Conservation (phyloP, 2,329 filamentous ascomycete genomes). For the Thelonectria blattea region DNA sequence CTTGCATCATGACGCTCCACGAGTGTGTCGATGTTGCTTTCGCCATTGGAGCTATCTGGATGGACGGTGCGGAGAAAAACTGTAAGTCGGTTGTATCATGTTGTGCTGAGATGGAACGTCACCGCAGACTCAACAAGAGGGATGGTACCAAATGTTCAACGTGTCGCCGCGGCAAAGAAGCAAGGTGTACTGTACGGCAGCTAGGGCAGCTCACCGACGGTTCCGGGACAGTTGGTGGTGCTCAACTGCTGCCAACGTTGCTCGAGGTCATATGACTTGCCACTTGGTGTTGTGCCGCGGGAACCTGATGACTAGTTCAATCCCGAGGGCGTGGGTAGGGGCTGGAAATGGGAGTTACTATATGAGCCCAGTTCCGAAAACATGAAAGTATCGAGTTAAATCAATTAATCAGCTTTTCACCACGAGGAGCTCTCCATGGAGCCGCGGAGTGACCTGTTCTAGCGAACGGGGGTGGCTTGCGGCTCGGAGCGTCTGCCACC, state of each 20-base stretch:
- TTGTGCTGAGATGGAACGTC: conserved; percentile 29
- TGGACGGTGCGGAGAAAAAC: conserved; percentile 5
- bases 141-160: conserved; percentile 12
- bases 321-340: not conserved
- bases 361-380: not conserved
- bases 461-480: not conserved
- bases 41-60: conserved; percentile 2
- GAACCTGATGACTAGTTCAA: not conserved
- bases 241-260: conserved; percentile 15
- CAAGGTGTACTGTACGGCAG: not conserved
- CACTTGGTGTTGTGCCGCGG: not conserved
- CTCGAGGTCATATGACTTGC: conserved; percentile 22
- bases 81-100: conserved; percentile 13
- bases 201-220: not conserved
- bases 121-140: conserved; percentile 4
- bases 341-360: not conserved
- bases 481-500: not conserved
- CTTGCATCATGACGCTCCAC: conserved; percentile 26
- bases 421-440: not conserved
- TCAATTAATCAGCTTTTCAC: not conserved
- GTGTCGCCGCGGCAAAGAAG: conserved; percentile 4
- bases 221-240: conserved; percentile 2
- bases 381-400: not conserved
- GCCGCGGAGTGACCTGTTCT: not conserved
- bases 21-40: conserved; percentile 3